Percentiles rank a stretch among this genome's conserved stretches.
Conservation (phyloP, 192 early-diverging fungal species). For the Coemansia sp. region DNA sequence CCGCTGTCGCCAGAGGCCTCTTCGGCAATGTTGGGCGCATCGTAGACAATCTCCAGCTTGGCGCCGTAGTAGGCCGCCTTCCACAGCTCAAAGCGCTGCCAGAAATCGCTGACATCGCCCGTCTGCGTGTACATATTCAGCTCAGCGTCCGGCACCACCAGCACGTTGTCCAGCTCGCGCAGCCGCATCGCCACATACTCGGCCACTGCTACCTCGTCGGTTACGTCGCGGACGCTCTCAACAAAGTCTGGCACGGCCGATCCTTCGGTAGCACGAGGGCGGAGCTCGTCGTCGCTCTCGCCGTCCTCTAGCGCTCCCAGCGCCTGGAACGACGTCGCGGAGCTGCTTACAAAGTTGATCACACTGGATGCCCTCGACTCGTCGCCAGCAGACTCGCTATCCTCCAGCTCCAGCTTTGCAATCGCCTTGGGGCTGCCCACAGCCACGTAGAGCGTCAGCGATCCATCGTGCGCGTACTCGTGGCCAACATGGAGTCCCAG, state of each 20-base stretch:
- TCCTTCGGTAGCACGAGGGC: constrained; percentile 41
- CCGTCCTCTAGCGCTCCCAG: constrained; percentile 39
- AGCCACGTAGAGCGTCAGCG: constrained; percentile 45
- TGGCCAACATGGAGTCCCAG: constrained; percentile 46
- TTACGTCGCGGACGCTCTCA: constrained; percentile 30
- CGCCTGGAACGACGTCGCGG: constrained; percentile 5
- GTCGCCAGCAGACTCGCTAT: constrained; percentile 23
- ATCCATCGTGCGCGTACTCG: constrained; percentile 43
- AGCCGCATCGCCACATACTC: constrained; percentile 40
- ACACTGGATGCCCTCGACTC: constrained; percentile 9
- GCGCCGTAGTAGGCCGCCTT: constrained; percentile 78
- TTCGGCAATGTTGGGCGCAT: constrained; percentile 24
- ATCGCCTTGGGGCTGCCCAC: constrained; percentile 39
- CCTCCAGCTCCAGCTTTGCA: constrained; percentile 49
- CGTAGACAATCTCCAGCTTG: constrained; percentile 57
- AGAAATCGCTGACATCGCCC: constrained; percentile 58
- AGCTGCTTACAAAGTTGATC: constrained; percentile 6
- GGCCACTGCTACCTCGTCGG: constrained; percentile 17
- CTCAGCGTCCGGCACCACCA: constrained; percentile 38
- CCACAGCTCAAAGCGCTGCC: constrained; percentile 73
- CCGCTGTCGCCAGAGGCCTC: not conserved
- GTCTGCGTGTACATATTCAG: constrained; percentile 42
- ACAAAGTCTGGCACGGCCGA: constrained; percentile 58
- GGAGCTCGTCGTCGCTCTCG: constrained; percentile 44
- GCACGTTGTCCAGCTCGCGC: constrained; percentile 34